Evolutionary conservation across 495 filamentous ascomycete genomes (phyloP), one percentile per base, ranked within the genome.

Genomic region (Aspergillus funiculosus): DNA sequence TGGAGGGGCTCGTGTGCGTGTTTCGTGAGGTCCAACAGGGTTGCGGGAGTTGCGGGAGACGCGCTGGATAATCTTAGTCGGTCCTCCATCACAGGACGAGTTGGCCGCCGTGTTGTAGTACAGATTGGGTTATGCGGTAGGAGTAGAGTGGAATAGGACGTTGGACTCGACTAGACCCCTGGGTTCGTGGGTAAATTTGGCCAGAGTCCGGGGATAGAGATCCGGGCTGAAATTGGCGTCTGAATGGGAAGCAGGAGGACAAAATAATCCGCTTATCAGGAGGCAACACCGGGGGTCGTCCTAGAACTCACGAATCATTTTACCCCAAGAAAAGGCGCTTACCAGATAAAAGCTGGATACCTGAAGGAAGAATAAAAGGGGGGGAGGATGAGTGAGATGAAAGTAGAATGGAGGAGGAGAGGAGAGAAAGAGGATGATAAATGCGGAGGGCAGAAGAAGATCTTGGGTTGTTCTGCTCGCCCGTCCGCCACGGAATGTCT

Each of bases 1-100:
- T 67, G 60, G 46, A 52, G 37, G 40, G 52, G 58, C 28, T 59
- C 58, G 39, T 61, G 58, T 20, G 54, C 38, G 42, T 61, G 55
- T 28, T 56, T 56, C 20, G 51, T 42, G 53, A 62, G 51, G 59
- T 69, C 61, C 39, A 58, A 48, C 40, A 62, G 53, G 45, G 59
- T 50, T 57, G 54, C 55, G 57, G 60, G 52, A 52, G 66, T 62
- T 39, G 61, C 60, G 59, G 67, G 39, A 49, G 56, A 53, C 56
- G 56, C 57, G 57, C 53, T 48, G 53, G 50, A 40, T 28, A 45
- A 53, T 51, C 13, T 29, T 34, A 29, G 42, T 45, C 27, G 43
- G 36, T 34, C 42, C 31, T 56, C 54, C 49, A 54, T 60, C 30
- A 22, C 37, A 27, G 24, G 27, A 24, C 27, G 14, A 19, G 11